Conservation (phyloP, 768 basidiomycete genomes). For the Pleurotus giganteus region DNA sequence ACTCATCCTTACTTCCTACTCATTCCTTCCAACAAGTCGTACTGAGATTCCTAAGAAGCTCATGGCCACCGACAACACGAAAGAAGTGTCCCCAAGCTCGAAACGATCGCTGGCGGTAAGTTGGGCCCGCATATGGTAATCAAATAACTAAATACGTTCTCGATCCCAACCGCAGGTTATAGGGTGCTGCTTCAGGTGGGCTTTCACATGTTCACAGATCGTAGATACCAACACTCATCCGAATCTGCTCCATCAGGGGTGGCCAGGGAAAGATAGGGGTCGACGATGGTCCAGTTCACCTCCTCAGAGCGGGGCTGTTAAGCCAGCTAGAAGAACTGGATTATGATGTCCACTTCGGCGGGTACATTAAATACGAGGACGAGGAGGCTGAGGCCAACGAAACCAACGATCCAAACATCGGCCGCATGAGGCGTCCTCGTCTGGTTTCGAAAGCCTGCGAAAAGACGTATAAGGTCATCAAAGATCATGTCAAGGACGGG, state of each 20-base stretch:
- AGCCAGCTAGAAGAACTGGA: constrained; percentile 58
- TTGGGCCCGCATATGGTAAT: neutral
- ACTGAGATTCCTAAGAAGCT: neutral
- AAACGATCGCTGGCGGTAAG: neutral
- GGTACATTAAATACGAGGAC: constrained; percentile 58
- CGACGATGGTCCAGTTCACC: constrained; percentile 64
- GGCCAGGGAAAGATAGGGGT: constrained; percentile 45
- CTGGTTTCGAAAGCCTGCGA: constrained; percentile 63
- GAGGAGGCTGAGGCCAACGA: constrained; percentile 33
- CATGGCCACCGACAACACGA: constrained; percentile 1
- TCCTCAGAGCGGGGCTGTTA: constrained; percentile 64
- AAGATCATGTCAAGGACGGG: constrained; percentile 55
- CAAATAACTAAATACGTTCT: neutral
- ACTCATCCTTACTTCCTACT: no score
- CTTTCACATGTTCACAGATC: neutral
- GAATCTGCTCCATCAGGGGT: neutral
- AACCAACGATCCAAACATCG: constrained; percentile 54
- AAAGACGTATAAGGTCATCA: constrained; percentile 54
- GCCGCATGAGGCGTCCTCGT: constrained; percentile 67
- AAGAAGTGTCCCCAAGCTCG: neutral
- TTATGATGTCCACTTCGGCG: constrained; percentile 67
- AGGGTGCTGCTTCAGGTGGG: constrained; percentile 5
- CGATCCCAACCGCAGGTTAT: neutral
- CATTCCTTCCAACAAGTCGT: neutral
- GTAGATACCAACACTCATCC: neutral